phyloP scores from a whole-genome alignment of 768 basidiomycete species.

The Lactarius evosmus region DNA sequence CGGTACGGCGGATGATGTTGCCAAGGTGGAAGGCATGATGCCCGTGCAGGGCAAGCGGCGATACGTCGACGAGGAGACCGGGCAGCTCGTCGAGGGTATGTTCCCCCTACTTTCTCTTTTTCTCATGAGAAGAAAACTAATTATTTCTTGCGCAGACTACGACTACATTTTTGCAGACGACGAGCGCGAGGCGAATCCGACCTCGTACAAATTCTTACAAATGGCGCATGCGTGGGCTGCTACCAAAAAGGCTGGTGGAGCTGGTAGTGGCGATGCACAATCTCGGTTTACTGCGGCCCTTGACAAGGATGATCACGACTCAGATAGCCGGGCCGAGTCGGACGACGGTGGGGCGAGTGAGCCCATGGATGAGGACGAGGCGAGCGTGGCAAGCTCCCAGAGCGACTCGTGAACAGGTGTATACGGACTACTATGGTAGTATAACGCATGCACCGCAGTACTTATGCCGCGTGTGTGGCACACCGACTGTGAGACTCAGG shows the following conservation, averaged over 20 bases:
- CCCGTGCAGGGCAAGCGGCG: constrained; percentile 86
- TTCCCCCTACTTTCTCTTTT: constrained; percentile 13
- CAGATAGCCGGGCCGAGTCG: constrained; percentile 19
- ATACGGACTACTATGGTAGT: constrained; percentile 8
- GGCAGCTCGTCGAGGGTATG: constrained; percentile 82
- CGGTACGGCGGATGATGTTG: constrained; percentile 68
- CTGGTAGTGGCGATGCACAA: constrained; percentile 31
- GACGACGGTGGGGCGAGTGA: constrained; percentile 27
- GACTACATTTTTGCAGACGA: constrained; percentile 96
- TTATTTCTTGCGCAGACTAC: constrained; percentile 58
- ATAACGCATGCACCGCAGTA: constrained; percentile 2
- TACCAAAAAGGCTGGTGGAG: constrained; percentile 38
- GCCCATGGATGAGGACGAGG: constrained; percentile 35
- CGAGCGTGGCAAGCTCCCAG: constrained; percentile 54
- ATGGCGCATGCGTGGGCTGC: constrained; percentile 89
- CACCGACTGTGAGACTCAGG: neutral
- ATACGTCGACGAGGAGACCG: constrained; percentile 79
- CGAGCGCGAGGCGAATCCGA: constrained; percentile 88
- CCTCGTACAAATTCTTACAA: constrained; percentile 92
- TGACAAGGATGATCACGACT: constrained; percentile 21
- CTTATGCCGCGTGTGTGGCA: neutral
- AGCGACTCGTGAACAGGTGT: constrained; percentile 33
- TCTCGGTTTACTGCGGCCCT: constrained; percentile 50
- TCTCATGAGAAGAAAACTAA: neutral
- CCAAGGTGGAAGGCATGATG: constrained; percentile 89